phyloP scores from a whole-genome alignment of 2,329 filamentous ascomycete species.

The Curvularia sp. region DNA sequence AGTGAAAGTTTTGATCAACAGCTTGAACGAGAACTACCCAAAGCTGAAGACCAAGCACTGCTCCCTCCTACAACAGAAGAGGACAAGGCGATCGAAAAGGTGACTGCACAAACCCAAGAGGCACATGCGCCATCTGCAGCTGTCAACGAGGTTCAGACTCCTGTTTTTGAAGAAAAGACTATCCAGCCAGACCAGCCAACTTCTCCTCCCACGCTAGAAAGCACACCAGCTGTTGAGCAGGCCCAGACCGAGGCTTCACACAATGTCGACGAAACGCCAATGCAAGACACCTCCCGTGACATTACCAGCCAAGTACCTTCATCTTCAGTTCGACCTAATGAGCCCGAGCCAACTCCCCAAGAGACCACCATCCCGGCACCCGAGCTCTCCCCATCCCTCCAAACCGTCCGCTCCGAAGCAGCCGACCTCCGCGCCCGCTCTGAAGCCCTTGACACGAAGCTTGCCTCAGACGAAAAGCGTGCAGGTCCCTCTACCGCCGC shows the following conservation, averaged over 20 bases:
- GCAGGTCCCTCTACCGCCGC: slow-evolving; percentile 21
- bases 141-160: slow-evolving; percentile 8
- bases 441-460: slow-evolving; percentile 33
- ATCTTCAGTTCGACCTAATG: not conserved
- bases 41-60: slow-evolving; percentile 16
- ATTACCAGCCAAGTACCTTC: slow-evolving; percentile 8
- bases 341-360: not conserved
- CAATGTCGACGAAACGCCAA: not conserved
- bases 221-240: not conserved
- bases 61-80: slow-evolving; percentile 35
- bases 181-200: not conserved
- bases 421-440: slow-evolving; percentile 37
- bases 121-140: slow-evolving; percentile 1
- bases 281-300: slow-evolving; percentile 7
- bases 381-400: slow-evolving; percentile 34
- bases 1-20: not conserved
- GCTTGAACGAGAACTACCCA: not conserved
- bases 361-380: not conserved
- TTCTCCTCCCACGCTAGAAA: slow-evolving; percentile 1
- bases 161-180: slow-evolving; percentile 5
- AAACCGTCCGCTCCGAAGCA: slow-evolving; percentile 36
- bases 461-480: slow-evolving; percentile 19
- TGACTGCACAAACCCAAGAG: slow-evolving; percentile 12
- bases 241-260: not conserved
- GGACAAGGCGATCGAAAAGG: slow-evolving; percentile 25